Percentiles rank a stretch among this genome's conserved stretches.
phyloP scores from a whole-genome alignment of 2,329 filamentous ascomycete species.

The Pyrenochaeta sp. region DNA sequence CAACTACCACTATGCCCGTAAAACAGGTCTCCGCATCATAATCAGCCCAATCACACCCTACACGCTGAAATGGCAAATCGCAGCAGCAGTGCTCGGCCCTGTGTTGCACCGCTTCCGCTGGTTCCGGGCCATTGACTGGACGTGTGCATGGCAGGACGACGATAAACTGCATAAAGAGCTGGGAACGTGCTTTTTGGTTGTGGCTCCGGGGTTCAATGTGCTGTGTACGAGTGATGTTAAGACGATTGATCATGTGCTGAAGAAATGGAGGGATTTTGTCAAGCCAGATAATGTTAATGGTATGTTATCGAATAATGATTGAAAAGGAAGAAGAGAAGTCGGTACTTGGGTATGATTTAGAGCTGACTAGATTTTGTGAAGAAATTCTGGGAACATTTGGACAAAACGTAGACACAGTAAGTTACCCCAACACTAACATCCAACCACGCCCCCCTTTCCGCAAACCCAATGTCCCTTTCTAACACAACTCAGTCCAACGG shows the following conservation, averaged over 20 bases:
- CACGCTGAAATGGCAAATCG: slow-evolving; percentile 18
- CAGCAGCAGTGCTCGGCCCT: background rate
- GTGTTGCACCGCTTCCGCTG: slow-evolving; percentile 14
- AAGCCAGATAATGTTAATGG: slow-evolving; percentile 31
- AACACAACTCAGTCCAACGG: slow-evolving; percentile 5
- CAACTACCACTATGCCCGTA: slow-evolving; percentile 25
- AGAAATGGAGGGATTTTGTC: slow-evolving; percentile 27
- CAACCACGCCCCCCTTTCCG: no score
- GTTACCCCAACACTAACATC: no score
- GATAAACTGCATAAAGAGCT: slow-evolving; percentile 15
- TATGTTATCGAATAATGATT: slow-evolving; percentile 3
- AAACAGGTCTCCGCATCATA: slow-evolving; percentile 19
- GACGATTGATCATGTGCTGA: slow-evolving; percentile 20
- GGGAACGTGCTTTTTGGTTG: slow-evolving; percentile 23
- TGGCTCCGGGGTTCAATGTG: slow-evolving; percentile 17
- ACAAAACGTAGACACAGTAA: slow-evolving; percentile 30
- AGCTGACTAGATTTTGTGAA: slow-evolving; percentile 1
- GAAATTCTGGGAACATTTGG: slow-evolving; percentile 26
- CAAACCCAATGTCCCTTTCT: no score
- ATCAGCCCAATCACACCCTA: slow-evolving; percentile 25
- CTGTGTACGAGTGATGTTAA: slow-evolving; percentile 24
- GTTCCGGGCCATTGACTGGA: slow-evolving; percentile 21
- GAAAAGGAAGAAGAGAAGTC: background rate
- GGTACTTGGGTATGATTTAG: no score
- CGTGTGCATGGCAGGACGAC: slow-evolving; percentile 23